phyloP scores from a whole-genome alignment of 2,329 filamentous ascomycete species.

The Diaporthe nobilis region DNA sequence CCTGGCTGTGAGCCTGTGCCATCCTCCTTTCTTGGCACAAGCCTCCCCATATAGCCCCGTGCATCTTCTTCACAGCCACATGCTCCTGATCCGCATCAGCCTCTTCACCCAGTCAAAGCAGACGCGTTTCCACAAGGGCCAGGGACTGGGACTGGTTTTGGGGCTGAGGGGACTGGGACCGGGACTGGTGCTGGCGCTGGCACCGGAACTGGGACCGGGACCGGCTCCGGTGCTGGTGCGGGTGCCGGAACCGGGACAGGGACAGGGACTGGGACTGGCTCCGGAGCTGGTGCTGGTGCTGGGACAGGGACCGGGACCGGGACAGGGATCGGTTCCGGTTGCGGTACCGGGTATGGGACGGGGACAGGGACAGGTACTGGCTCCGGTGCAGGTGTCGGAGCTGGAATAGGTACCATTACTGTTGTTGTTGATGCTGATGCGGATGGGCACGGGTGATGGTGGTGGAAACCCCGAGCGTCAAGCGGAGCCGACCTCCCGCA shows the following conservation, averaged over 20 bases:
- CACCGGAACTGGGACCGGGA: neutral
- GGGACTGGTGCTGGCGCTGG: neutral
- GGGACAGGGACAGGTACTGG: neutral
- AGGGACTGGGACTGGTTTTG: neutral
- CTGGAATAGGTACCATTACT: neutral
- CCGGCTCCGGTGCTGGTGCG: neutral
- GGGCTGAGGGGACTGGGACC: neutral
- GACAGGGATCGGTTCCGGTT: neutral
- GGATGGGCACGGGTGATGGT: neutral
- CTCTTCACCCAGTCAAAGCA: neutral
- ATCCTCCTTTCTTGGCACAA: neutral
- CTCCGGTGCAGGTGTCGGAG: neutral
- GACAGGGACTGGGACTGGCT: neutral
- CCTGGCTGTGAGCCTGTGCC: neutral
- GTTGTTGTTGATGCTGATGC: slow-evolving; percentile 4
- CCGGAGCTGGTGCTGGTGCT: neutral
- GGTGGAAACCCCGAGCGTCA: neutral
- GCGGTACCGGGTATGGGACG: neutral
- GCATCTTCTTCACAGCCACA: neutral
- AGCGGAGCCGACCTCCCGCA: neutral
- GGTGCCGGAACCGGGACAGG: neutral
- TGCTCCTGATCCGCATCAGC: neutral
- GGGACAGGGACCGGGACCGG: neutral
- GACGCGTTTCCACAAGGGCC: neutral
- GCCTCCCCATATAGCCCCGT: neutral